These are phyloP conservation scores for Allium sativum DNA, from an alignment of 106 monocot genomes.

Conservation along the genomic window DNA sequence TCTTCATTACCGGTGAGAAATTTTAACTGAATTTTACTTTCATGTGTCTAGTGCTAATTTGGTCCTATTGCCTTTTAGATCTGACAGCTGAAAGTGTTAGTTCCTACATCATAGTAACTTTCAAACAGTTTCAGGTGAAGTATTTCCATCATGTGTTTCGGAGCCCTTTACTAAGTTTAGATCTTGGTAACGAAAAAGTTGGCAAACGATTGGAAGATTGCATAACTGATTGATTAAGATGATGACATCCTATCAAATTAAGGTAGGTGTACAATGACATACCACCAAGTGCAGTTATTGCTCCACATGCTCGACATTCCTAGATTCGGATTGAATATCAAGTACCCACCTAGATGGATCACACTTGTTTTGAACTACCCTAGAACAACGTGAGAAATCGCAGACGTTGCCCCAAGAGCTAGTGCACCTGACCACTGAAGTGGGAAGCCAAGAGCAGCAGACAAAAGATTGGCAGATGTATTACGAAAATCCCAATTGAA, in stretches of 20 bases:
- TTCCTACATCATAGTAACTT: neutral
- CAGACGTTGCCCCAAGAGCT: slow-evolving; percentile 75
- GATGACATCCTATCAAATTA: slow-evolving; percentile 25
- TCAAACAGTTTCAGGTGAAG: slow-evolving; percentile 18
- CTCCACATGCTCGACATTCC: slow-evolving; percentile 48
- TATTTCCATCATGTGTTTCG: slow-evolving; percentile 11
- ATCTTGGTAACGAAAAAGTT: slow-evolving; percentile 22
- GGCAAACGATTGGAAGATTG: slow-evolving; percentile 7
- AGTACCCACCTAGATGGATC: slow-evolving; percentile 56
- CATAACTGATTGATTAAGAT: slow-evolving; percentile 16
- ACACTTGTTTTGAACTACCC: slow-evolving; percentile 85
- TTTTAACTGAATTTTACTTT: too few species aligned
- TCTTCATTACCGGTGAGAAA: too few species aligned
- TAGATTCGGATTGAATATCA: slow-evolving; percentile 53
- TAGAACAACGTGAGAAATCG: slow-evolving; percentile 59
- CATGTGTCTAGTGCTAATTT: too few species aligned
- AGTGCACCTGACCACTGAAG: slow-evolving; percentile 67
- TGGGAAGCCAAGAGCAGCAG: slow-evolving; percentile 55
- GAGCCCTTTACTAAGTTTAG: slow-evolving; percentile 22
- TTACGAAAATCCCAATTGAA: slow-evolving; percentile 44
- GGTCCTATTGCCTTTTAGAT: too few species aligned
- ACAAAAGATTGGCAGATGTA: slow-evolving; percentile 37
- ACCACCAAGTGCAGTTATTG: slow-evolving; percentile 38
- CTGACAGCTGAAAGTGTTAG: too few species aligned
- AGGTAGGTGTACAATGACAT: slow-evolving; percentile 67